Base-by-base conservation (phyloP, 305 asterid species). In the Fraxinus xanthoxyloides region DNA sequence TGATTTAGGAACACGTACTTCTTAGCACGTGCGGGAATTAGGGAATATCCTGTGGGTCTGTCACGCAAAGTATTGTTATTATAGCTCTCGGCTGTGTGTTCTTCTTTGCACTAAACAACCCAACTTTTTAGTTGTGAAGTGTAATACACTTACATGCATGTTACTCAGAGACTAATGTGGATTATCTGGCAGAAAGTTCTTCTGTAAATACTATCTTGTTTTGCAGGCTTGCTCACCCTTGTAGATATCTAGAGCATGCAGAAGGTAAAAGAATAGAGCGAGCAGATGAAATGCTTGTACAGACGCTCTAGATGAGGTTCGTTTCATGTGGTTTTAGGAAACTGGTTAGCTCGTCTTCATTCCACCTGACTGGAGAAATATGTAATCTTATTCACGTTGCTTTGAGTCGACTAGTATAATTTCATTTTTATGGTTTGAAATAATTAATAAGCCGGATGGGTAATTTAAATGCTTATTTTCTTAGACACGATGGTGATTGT, bases 171-270 rank as follows among this genome's bases (percentile, higher is more conserved):
- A 32, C 6, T 51, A 76, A 51, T 69, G 54, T 70, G 59, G 40
- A n/a, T 19, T 69, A 21, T 61, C 17, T 43, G 35, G 61, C 51
- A 28, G 8, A 67, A 34, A 48, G 15, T 1, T 43, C n/a, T 48
- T n/a, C 0, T 80, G 65, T 28, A n/a, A 8, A 34, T 26, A 17
- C 21, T 48, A 7, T 23, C 17, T 19, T 13, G n/a, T 63, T n/a
- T 26, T 73, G 34, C 85, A 88, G 91, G 87, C 13, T 61, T 81
- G 73, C 43, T 70, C n/a, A 26, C 81, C 81, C 74, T 32, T 88
- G 88, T 85, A 81, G 59, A 84, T 86, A 85, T 79, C 63, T 5
- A 26, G 82, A 84, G 80, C 48, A 19, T 17, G 74, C 76, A 46
- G 12, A 70, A 69, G 81, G 75, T 24, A 34, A 76, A 72, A 65